Evolutionary conservation across 148 eudicot genomes (phyloP).

Genomic region (Cornus controversa): DNA sequence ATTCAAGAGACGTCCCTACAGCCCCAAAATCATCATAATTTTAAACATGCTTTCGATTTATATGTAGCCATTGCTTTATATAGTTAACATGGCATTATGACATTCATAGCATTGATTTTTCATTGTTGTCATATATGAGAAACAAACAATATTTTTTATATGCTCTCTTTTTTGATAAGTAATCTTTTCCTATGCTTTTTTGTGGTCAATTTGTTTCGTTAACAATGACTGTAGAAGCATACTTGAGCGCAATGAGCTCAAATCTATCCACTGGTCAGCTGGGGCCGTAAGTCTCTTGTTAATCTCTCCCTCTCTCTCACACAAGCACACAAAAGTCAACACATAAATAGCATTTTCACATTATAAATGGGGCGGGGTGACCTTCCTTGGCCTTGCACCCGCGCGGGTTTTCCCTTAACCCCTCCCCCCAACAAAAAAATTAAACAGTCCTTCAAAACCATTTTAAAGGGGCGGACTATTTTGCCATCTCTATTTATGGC

Average conservation of each 20-base stretch:
- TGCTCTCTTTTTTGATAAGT: not conserved
- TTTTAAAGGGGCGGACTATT: no score
- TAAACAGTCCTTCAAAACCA: no score
- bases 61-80: not conserved
- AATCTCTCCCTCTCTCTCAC: not conserved
- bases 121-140: no score
- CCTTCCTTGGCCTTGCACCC: no score
- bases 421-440: no score
- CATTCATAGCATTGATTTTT: not conserved
- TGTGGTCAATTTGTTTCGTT: constrained; percentile 30
- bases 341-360: no score
- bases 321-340: not conserved
- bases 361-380: no score
- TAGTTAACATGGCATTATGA: not conserved
- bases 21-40: not conserved
- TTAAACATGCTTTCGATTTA: not conserved
- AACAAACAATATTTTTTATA: not conserved
- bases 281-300: constrained; percentile 53
- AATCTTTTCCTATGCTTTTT: not conserved
- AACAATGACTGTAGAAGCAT: constrained; percentile 54
- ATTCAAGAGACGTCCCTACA: no score
- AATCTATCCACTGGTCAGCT: constrained; percentile 74
- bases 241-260: constrained; percentile 76
- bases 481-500: no score
- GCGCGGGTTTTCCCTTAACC: no score